These are phyloP conservation scores for Mortierella sp. DNA, from an alignment of 371 early-diverging fungal species.

Conservation along the genomic window DNA sequence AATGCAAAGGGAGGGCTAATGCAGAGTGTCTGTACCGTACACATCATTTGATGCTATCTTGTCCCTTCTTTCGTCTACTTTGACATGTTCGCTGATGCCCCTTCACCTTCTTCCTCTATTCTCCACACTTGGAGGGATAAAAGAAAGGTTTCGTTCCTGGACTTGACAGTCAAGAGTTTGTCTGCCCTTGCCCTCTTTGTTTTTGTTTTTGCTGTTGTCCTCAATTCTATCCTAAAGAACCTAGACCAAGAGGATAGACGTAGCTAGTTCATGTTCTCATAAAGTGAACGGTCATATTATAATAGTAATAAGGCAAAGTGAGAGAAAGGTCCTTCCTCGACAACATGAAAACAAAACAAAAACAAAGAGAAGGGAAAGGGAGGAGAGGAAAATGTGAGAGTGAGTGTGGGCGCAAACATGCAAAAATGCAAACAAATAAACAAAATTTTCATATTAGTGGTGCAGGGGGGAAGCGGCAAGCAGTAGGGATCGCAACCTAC, in stretches of 20 bases:
- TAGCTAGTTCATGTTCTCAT: neutral
- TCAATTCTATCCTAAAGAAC: neutral
- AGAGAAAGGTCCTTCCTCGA: neutral
- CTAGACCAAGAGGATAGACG: neutral
- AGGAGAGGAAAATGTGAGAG: neutral
- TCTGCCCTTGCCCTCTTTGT: neutral
- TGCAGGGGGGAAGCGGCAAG: too few species aligned
- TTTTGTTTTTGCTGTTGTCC: neutral
- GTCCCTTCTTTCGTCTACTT: neutral
- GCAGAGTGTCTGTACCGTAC: neutral
- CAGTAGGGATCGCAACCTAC: conserved; percentile 10
- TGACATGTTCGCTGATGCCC: neutral
- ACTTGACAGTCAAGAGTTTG: neutral
- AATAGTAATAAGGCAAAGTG: neutral
- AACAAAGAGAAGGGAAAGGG: neutral
- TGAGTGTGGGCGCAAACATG: conserved; percentile 1
- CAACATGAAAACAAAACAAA: neutral
- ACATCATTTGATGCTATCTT: conserved; percentile 9
- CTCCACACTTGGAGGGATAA: neutral
- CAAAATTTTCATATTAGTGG: neutral
- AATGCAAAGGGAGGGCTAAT: neutral
- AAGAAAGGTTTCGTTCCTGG: neutral
- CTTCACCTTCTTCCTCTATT: neutral
- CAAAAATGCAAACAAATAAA: neutral
- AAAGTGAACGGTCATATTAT: neutral